phyloP scores from a whole-genome alignment of 2,329 filamentous ascomycete genomes.

The Bipolaris oryzae region DNA sequence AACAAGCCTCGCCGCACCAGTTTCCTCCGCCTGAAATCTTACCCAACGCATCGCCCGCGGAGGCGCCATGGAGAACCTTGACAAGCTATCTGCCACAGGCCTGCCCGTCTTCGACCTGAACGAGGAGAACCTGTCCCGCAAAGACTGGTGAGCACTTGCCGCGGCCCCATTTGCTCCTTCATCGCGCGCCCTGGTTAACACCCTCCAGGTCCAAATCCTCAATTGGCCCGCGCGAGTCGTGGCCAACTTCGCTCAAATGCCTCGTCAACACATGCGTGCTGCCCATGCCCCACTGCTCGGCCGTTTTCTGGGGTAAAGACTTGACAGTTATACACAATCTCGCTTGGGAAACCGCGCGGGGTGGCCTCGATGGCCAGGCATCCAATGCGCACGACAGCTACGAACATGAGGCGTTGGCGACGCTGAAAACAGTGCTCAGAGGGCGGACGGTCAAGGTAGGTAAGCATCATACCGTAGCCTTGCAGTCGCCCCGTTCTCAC shows the following conservation, averaged over 20 bases:
- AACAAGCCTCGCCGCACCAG: slow-evolving; percentile 14
- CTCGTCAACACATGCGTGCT: slow-evolving; percentile 47
- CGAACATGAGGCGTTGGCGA: slow-evolving; percentile 41
- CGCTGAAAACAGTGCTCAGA: slow-evolving; percentile 43
- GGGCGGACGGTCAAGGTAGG: slow-evolving; percentile 49
- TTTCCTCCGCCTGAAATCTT: slow-evolving; percentile 5
- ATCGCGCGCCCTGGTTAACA: slow-evolving; percentile 4
- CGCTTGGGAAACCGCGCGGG: slow-evolving; percentile 48
- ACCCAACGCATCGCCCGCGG: slow-evolving; percentile 4
- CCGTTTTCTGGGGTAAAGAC: slow-evolving; percentile 52
- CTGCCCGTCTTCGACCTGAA: slow-evolving; percentile 42
- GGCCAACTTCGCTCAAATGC: slow-evolving; percentile 43
- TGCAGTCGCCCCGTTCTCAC: background rate
- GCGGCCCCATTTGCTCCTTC: background rate
- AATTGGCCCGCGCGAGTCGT: slow-evolving; percentile 43
- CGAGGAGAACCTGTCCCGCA: slow-evolving; percentile 32
- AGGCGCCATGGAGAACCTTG: slow-evolving; percentile 31
- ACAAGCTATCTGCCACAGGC: slow-evolving; percentile 40
- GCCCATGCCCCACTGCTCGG: slow-evolving; percentile 50
- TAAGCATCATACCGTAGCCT: slow-evolving; percentile 29
- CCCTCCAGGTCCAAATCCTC: slow-evolving; percentile 34
- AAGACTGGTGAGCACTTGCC: slow-evolving; percentile 33
- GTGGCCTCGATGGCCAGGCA: slow-evolving; percentile 45
- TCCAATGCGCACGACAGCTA: slow-evolving; percentile 41
- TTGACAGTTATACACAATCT: slow-evolving; percentile 50